Evolutionary conservation across 2,329 filamentous ascomycete genomes (phyloP), one percentile per base, ranked within the genome.

Genomic region (Pseudogymnoascus sp.): DNA sequence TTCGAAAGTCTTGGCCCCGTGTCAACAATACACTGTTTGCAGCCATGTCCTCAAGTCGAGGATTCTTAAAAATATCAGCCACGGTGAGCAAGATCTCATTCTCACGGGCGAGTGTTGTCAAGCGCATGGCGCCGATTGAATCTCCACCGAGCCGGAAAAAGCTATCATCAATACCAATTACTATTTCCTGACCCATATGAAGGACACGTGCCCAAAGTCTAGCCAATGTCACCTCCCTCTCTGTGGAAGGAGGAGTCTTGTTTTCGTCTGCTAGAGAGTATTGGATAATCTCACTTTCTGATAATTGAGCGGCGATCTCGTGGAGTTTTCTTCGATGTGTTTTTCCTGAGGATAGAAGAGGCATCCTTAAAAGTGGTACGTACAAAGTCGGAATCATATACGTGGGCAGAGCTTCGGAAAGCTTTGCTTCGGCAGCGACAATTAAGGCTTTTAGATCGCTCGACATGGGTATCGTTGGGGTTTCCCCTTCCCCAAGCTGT

Each of bases 61-160:
- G 63, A 60, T 74, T 73, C 57, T 70, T 70, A 68, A 76, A 76
- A 26, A 75, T 72, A 65, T 76, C 74, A 4, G 73, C 72, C 41
- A 76, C 74, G 6, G 73, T 74, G 41, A 77, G 65, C 26, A 70
- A 68, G 37, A 76, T 29, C 15, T 57, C 29, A 11, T 35, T 29
- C 24, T 17, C 54, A 31, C 62, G 63, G 29, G 62, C 44, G n/a
- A 36, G 71, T 24, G 78, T 74, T 0, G 81, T 78, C 4, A 81
- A 64, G 37, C 75, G 77, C 68, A 75, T 76, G 1, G 71, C 71
- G 13, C 61, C 39, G 0, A 73, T 59, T 0, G 71, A 73, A 58
- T 72, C 71, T n/a, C 72, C 72, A n/a, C 71, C 71, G 0, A 73
- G 64, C 1, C 64, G 63, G 63, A 74, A 73, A 69, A 78, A 78